Conservation (phyloP, 2,329 filamentous ascomycete species). For the Sarocladiaceae sp. region DNA sequence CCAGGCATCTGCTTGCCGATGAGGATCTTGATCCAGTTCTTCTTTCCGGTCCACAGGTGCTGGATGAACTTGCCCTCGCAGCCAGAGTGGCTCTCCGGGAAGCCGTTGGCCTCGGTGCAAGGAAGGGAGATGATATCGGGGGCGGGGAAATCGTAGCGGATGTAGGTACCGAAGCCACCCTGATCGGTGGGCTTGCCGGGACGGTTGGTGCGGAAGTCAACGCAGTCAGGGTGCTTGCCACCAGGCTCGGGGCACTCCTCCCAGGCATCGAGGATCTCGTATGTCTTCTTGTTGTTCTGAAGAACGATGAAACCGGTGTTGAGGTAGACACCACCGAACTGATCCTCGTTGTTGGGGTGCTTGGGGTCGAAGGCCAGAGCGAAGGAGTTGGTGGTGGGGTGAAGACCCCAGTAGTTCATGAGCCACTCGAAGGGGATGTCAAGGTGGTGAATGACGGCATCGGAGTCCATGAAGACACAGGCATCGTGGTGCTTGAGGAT, state of each 20-base stretch:
- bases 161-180: constrained; percentile 38
- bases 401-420: constrained; percentile 42
- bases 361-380: constrained; percentile 37
- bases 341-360: constrained; percentile 33
- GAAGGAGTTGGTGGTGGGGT: constrained; percentile 34
- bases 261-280: constrained; percentile 46
- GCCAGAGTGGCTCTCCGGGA: constrained; percentile 30
- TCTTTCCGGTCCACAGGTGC: constrained; percentile 40
- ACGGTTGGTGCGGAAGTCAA: constrained; percentile 29
- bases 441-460: constrained; percentile 38
- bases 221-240: constrained; percentile 33
- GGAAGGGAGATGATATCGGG: constrained; percentile 35
- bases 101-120: constrained; percentile 40
- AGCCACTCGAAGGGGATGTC: constrained; percentile 43
- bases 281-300: constrained; percentile 44
- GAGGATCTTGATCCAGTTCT: constrained; percentile 32
- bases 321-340: constrained; percentile 35
- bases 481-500: constrained; percentile 39
- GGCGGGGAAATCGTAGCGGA: constrained; percentile 35
- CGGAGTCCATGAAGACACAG: constrained; percentile 41
- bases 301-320: constrained; percentile 52
- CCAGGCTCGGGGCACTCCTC: constrained; percentile 34
- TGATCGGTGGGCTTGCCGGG: constrained; percentile 37
- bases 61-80: constrained; percentile 38
- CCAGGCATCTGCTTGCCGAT: constrained; percentile 34